Base-by-base conservation (phyloP, 805 yeast genomes). In the Nakazawaea anatomiae region DNA sequence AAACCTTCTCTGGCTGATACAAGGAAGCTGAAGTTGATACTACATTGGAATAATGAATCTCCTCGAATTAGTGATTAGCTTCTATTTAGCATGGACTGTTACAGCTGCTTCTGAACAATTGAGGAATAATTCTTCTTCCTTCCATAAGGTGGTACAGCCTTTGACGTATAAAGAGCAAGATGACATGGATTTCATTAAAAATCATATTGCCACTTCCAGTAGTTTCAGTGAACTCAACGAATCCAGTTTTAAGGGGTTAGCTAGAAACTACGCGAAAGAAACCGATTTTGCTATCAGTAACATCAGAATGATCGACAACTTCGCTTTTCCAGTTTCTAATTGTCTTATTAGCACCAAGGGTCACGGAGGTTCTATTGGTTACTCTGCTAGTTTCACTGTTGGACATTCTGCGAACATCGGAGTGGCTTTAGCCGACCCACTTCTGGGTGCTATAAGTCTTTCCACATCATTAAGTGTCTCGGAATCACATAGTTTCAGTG, bases 291-390 rank as follows among this genome's bases (percentile, higher is more conserved):
- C 29, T 14, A 36, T 50, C 36, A 35, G 42, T 30, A 14, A 25
- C 14, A 45, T 14, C 8, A 46, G 46, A 29, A 18, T 30, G 14
- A 10, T 25, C 2, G 38, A 41, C n/a, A 34, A 46, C 34, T 10
- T 46, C 6, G 34, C 46, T 9, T n/a, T 42, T 14, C 50, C 52
- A 27, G 30, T 50, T 14, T 42, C 52, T 7, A 50, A 50, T 35
- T 50, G 52, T 32, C 43, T 50, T 28, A 11, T 38, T 12, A 46
- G 52, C 38, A 4, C 10, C 6, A 27, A 45, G 4, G 52, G 52
- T 4, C 18, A 46, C 6, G 52, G 52, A 2, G 52, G 52, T n/a
- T 45, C 49, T 9, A 38, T 50, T 29, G 52, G 52, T 18, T 46
- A 42, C 39, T 29, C 50, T 25, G 49, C 46, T 9, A 25, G 46